phyloP scores from a whole-genome alignment of 2,329 filamentous ascomycete genomes.

The Alternaria hordeiaustralica region DNA sequence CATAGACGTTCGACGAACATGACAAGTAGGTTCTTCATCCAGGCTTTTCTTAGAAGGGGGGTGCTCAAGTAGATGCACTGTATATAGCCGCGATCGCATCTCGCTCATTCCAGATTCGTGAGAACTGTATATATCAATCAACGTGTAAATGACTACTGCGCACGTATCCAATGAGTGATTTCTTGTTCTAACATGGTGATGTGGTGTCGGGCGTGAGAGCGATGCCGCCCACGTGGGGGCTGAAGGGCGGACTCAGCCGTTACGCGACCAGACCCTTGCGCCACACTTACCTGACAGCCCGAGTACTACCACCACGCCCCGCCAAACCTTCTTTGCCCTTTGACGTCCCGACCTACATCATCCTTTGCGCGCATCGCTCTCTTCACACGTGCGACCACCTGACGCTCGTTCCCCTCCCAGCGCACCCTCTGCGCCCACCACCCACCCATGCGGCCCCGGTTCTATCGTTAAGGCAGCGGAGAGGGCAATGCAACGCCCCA shows the following conservation, averaged over 20 bases:
- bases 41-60: not conserved
- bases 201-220: too few relatives aligned
- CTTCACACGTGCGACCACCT: not conserved
- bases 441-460: slow-evolving; percentile 24
- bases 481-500: slow-evolving; percentile 52
- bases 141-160: not conserved
- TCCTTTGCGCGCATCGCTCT: slow-evolving; percentile 1
- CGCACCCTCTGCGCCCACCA: slow-evolving; percentile 23
- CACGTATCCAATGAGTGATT: not conserved
- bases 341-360: not conserved
- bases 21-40: too few relatives aligned
- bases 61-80: not conserved
- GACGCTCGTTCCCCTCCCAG: slow-evolving; percentile 5
- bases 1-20: not conserved
- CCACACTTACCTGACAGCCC: not conserved
- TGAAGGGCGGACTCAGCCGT: too few relatives aligned
- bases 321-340: not conserved
- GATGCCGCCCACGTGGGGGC: not conserved
- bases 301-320: slow-evolving; percentile 1
- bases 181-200: not conserved
- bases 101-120: not conserved
- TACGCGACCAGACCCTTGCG: not conserved
- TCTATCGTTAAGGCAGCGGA: slow-evolving; percentile 29
- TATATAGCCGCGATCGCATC: not conserved
- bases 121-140: not conserved